Percentiles rank a stretch among this genome's conserved stretches.
These are phyloP conservation scores for Trichopus zeylanicus DNA, from an alignment of 116 monocot species.

Conservation along the genomic window DNA sequence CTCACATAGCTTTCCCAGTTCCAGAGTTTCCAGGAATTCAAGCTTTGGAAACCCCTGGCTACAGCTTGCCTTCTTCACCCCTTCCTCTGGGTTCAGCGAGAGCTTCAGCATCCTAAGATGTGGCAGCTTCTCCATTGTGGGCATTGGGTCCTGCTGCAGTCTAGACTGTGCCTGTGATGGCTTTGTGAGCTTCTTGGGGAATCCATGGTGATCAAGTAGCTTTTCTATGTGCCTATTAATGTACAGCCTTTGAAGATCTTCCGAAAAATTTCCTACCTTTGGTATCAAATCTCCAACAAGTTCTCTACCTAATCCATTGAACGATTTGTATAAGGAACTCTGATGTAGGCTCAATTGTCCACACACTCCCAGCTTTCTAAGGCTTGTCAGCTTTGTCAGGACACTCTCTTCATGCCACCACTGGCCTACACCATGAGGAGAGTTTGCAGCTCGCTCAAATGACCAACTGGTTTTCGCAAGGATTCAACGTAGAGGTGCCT, in stretches of 20 bases:
- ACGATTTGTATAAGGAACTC: neutral
- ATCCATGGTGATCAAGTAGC: neutral
- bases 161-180: neutral
- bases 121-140: conserved; percentile 5
- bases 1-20: no score
- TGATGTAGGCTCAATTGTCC: neutral
- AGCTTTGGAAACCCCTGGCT: no score
- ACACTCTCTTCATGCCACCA: neutral
- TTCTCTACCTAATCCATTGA: neutral
- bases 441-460: neutral
- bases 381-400: neutral
- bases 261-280: neutral
- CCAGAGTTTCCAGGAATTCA: no score
- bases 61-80: conserved; percentile 3
- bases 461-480: neutral
- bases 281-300: neutral
- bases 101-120: conserved; percentile 3
- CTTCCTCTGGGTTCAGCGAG: neutral
- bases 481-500: neutral
- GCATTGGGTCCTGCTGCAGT: conserved; percentile 3
- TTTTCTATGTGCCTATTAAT: neutral
- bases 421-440: neutral
- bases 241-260: neutral
- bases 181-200: conserved; percentile 2
- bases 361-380: neutral